Evolutionary conservation across 306 rosid genomes (phyloP).

Genomic region (Quercus gilva): DNA sequence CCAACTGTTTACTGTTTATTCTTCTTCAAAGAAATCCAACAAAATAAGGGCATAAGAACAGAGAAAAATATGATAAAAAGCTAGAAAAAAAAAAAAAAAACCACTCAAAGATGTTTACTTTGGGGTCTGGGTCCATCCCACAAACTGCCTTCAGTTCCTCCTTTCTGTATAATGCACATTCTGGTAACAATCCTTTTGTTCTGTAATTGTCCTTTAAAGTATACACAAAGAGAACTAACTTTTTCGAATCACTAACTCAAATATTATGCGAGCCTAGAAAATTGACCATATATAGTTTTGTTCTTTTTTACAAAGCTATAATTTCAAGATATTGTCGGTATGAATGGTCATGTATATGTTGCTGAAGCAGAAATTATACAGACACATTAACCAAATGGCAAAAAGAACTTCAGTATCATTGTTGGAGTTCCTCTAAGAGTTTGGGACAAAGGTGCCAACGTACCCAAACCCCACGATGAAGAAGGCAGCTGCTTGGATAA

Average conservation of each 20-base stretch:
- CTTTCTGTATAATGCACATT: constrained; percentile 29
- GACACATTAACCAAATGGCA: constrained; percentile 7
- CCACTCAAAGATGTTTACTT: constrained; percentile 31
- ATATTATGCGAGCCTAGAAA: constrained; percentile 42
- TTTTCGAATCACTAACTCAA: constrained; percentile 36
- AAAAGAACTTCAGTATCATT: constrained; percentile 12
- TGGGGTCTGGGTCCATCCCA: constrained; percentile 7
- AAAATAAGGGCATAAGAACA: neutral
- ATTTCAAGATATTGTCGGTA: constrained; percentile 19
- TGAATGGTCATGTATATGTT: constrained; percentile 22
- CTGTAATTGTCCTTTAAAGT: constrained; percentile 41
- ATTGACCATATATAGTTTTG: constrained; percentile 32
- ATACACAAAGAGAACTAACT: constrained; percentile 48
- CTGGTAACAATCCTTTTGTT: constrained; percentile 32
- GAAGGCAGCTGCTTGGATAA: constrained; percentile 63
- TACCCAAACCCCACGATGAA: constrained; percentile 77
- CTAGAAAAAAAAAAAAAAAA: neutral
- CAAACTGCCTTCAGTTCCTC: constrained; percentile 14
- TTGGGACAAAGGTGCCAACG: constrained; percentile 76
- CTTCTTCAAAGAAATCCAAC: constrained; percentile 1
- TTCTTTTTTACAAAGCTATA: constrained; percentile 37
- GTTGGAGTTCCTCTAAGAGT: constrained; percentile 32
- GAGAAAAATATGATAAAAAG: neutral
- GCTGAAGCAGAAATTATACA: constrained; percentile 21
- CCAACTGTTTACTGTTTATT: neutral